Conservation (phyloP, 352 stramenopile species). For the Aphanomyces astaci region DNA sequence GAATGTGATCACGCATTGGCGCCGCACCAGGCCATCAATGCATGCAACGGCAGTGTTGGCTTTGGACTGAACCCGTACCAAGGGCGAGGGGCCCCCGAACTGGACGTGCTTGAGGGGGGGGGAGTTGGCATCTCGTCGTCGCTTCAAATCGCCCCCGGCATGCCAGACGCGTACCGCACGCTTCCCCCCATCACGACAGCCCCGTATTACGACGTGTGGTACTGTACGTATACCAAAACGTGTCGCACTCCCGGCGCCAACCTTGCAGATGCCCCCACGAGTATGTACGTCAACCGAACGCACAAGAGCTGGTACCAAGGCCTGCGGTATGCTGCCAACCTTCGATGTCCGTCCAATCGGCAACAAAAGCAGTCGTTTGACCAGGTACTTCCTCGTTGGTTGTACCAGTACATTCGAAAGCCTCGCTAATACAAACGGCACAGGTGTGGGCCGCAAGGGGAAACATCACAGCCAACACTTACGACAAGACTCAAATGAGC, state of each 20-base stretch:
- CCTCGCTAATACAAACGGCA: too few species aligned
- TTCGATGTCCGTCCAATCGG: constrained; percentile 26
- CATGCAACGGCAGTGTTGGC: constrained; percentile 80
- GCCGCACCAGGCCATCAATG: constrained; percentile 78
- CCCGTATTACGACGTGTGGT: neutral
- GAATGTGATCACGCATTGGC: constrained; percentile 63
- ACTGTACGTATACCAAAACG: constrained; percentile 29
- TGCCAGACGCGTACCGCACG: constrained; percentile 46
- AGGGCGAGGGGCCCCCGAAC: constrained; percentile 88
- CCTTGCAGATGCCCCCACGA: constrained; percentile 40
- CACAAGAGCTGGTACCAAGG: constrained; percentile 57
- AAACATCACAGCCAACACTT: neutral
- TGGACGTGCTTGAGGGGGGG: constrained; percentile 90
- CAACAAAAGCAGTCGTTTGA: neutral
- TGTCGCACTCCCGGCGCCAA: constrained; percentile 50
- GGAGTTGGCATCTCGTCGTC: constrained; percentile 76
- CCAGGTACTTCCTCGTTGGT: too few species aligned
- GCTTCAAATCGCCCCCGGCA: constrained; percentile 74
- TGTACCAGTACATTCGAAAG: too few species aligned
- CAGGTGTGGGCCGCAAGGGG: neutral
- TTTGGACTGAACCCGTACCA: constrained; percentile 78
- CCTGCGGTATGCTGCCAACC: constrained; percentile 43
- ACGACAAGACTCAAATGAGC: constrained; percentile 1
- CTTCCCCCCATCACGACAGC: neutral
- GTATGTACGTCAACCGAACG: constrained; percentile 32